Percentiles rank a stretch among this genome's conserved stretches.
These are phyloP conservation scores for Lactarius akahatsu DNA, from an alignment of 768 basidiomycete species.

Conservation along the genomic window DNA sequence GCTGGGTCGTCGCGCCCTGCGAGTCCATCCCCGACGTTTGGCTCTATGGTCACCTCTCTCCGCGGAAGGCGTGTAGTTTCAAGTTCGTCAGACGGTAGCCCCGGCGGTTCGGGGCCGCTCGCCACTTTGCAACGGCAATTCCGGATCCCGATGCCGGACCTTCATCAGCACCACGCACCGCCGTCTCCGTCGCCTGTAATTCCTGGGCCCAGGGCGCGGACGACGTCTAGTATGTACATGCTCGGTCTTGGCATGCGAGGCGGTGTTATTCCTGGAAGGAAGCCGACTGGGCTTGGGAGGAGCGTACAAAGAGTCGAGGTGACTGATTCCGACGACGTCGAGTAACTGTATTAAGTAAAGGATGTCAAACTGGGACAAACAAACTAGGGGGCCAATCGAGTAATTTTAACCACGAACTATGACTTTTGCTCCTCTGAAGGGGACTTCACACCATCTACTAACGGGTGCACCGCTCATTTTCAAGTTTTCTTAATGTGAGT, in stretches of 20 bases:
- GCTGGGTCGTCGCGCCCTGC: constrained; percentile 38
- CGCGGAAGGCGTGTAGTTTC: constrained; percentile 47
- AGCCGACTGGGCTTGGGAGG: neutral
- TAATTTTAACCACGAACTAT: neutral
- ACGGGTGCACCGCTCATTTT: neutral
- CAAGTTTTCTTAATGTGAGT: neutral
- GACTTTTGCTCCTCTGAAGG: neutral
- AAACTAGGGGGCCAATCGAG: neutral
- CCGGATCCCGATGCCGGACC: constrained; percentile 59
- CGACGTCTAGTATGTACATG: constrained; percentile 63
- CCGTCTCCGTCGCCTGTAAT: constrained; percentile 30
- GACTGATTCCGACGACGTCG: neutral
- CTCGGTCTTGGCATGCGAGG: constrained; percentile 53
- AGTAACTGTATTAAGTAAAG: constrained; percentile 13
- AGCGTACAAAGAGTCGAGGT: neutral
- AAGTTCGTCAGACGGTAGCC: constrained; percentile 36
- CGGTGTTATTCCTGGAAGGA: constrained; percentile 5
- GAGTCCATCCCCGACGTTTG: constrained; percentile 59
- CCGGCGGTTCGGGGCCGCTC: constrained; percentile 30
- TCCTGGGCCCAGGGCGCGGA: constrained; percentile 42
- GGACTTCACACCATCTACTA: neutral
- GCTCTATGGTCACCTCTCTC: constrained; percentile 67
- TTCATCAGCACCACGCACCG: constrained; percentile 29
- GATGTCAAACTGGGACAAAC: constrained; percentile 22
- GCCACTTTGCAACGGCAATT: constrained; percentile 41